Base-by-base conservation (phyloP, 2,329 filamentous ascomycete species). In the Penicillium carneum region DNA sequence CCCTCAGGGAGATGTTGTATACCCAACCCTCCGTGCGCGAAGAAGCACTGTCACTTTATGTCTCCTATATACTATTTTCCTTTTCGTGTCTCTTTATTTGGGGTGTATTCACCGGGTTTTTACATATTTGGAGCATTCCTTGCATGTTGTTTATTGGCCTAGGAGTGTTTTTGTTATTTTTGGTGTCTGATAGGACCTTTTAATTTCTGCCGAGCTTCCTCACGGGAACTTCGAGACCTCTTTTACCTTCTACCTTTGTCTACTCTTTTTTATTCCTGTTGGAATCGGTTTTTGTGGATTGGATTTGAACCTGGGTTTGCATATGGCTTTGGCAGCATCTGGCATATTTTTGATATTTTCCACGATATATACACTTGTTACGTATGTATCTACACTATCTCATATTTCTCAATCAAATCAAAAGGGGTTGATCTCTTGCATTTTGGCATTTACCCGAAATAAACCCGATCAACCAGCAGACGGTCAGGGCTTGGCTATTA, bases 61-160 rank as follows among this genome's bases (percentile, higher is more conserved):
- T 61, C 58, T 45, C 46, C 36, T 67, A 68, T 58, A 70, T 68
- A 67, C 48, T 33, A 41, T 63, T 55, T 60, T 57, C 39, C 39
- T 46, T 69, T 66, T 61, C 53, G 31, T 69, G 62, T 66, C 53
- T 70, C 45, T 67, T 62, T 63, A 62, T 69, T 67, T 34, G 63
- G 62, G 64, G 62, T 69, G 62, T 57, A 63, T 50, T 45, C 62
- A 63, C 59, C 61, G 51, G 55, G 62, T 45, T 63, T 64, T 53
- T 69, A 70, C 61, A 69, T 67, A 68, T 64, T 69, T 46, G 68
- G 67, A 70, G 67, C 67, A 67, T 63, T 60, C 47, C 61, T 61
- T 63, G 67, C 67, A 65, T 69, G 62, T 60, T 69, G 50, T 62
- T 68, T 68, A 67, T 70, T 68, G 67, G 68, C 59, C 60, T 69